Base-by-base conservation (phyloP, 2,329 filamentous ascomycete species). In the Sporothrix variecibatus region DNA sequence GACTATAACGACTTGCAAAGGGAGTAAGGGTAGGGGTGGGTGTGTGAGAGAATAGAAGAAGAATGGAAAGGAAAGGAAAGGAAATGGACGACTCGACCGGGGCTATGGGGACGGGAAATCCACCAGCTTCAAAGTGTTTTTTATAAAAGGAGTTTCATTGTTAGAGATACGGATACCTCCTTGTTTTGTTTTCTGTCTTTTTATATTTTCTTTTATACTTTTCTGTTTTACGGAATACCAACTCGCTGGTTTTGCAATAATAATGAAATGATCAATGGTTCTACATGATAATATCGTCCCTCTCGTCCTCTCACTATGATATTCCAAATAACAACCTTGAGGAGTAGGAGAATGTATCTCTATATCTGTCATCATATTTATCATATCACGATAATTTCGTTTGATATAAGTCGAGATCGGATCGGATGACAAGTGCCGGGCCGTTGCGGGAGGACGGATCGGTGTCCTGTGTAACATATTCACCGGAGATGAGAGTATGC, bases 301-400 rank as follows among this genome's bases (percentile, higher is more conserved):
- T 43, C 1, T 49, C 20, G 15, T 17, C 40, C 4, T 20, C 43
- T 12, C 12, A 8, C 12, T 17, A 2, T 49, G 43, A 31, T 62
- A 38, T 62, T 38, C 7, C n/a, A 34, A 38, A 86, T 72, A 86
- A 85, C 86, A 74, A 87, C 51, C 78, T 81, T 85, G 75, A 81
- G 83, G 4, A 88, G 85, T 9, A 84, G 81, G 78, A n/a, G n/a
- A n/a, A n/a, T n/a, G n/a, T n/a, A n/a, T n/a, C 38, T 40, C 38
- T 5, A 40, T 9, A 40, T 40, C 38, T 40, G 38, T 40, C 38
- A 40, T 9, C 9, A 43, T 43, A 43, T 12, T 43, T 7, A 43
- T 3, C 12, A 7, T 43, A 12, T 43, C 40, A 40, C 9, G 40
- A 43, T 43, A 3, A 15, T 11, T 12, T 11, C 40, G 40, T 12